phyloP scores from a whole-genome alignment of 805 yeast species.

The Kockiozyma suomiensis region DNA sequence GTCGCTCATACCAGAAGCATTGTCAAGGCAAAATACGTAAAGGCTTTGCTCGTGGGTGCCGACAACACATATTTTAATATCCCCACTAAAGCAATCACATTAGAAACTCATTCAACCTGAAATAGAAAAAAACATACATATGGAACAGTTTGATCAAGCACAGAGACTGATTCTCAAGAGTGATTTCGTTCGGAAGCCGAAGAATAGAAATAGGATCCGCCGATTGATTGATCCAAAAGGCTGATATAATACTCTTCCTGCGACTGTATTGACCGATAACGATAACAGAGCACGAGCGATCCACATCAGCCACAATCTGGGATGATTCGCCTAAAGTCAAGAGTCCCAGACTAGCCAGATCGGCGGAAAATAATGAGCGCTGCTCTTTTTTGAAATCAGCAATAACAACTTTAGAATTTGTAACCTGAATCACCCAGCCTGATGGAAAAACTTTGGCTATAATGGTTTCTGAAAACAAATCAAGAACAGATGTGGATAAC shows the following conservation, averaged over 20 bases:
- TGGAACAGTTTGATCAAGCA: not conserved
- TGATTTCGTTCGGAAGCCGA: not conserved
- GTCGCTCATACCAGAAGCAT: not conserved
- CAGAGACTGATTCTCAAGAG: not conserved
- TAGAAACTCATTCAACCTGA: not conserved
- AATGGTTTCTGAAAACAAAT: constrained; percentile 8
- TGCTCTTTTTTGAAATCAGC: constrained; percentile 2
- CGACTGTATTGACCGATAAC: not conserved
- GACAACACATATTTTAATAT: constrained; percentile 10
- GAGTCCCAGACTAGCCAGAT: not conserved
- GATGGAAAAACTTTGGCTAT: constrained; percentile 4
- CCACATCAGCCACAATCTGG: constrained; percentile 14
- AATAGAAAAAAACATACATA: not conserved
- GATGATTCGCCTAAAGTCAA: not conserved
- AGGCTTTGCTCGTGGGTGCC: constrained; percentile 21
- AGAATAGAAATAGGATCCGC: not conserved
- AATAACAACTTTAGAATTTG: constrained; percentile 1
- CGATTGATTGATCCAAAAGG: not conserved
- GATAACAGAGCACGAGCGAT: constrained; percentile 4
- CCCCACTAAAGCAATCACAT: not conserved
- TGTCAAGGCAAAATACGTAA: not conserved
- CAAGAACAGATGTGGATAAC: not conserved
- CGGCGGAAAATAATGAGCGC: not conserved
- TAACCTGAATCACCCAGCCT: constrained; percentile 18
- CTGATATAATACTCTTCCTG: not conserved